Base-by-base conservation (phyloP, 331 rosid species). In the Pyracantha coccinea region DNA sequence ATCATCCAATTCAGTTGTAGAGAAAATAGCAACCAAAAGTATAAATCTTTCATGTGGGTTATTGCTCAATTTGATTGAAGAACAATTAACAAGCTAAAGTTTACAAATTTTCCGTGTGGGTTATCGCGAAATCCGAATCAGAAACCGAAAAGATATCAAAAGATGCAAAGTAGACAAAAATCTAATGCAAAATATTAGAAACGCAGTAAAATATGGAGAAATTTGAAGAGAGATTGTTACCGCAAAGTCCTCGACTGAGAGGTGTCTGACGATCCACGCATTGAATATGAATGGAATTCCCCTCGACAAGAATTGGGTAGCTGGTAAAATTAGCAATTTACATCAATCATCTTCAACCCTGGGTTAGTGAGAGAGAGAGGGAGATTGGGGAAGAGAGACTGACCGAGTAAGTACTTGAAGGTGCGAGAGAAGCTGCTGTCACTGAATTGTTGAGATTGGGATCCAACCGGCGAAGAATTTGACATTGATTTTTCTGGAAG, bases 251-350 rank as follows among this genome's bases (percentile, higher is more conserved):
- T 90, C 93, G 68, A 82, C 83, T n/a, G 91, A 88, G 31, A 94
- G 93, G 79, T 94, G 94, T 87, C 99, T 86, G 65, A 92, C 90
- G 71, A 94, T 92, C 96, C 96, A 90, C 52, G 93, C 88, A 82
- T 92, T 94, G 93, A 94, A 92, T 76, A 92, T 78, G 74, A 94
- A 94, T 31, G 96, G 97, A 35, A 94, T 92, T 64, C 99, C 99
- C 75, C 99, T 87, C 25, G 99, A 94, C 83, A 92, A 85, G 84
- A 94, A 81, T 77, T 92, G 99, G n/a, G 97, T 94, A 81, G 99
- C 99, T 94, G 85, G 69, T 69, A 9, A 31, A 67, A 13, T 20
- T 31, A 69, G 14, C 11, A 38, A 66, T 20, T 77, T 44, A 19
- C 58, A 53, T 10, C 7, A 7, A 31, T 69, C 6, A 41, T 29